Evolutionary conservation across 169 alveolate genomes (phyloP).

Genomic region (Theileria equi): DNA sequence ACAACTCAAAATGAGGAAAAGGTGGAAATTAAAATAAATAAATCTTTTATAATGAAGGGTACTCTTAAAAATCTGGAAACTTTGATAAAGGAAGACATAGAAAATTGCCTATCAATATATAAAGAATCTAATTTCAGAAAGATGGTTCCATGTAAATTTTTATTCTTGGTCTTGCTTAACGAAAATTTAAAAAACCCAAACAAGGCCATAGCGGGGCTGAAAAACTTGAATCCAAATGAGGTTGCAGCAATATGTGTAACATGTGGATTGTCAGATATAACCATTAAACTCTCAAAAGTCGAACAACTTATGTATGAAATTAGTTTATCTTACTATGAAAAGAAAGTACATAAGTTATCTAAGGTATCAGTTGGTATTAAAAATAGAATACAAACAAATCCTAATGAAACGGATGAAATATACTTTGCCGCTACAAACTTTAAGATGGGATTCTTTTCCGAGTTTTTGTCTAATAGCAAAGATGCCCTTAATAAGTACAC

Average conservation of each 20-base stretch:
- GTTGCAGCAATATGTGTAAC: slow-evolving; percentile 62
- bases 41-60: slow-evolving; percentile 12
- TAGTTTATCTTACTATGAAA: slow-evolving; percentile 49
- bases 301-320: slow-evolving; percentile 46
- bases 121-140: slow-evolving; percentile 1
- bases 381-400: background rate
- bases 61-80: slow-evolving; percentile 24
- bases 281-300: slow-evolving; percentile 28
- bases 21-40: background rate
- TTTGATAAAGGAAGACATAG: slow-evolving; percentile 52
- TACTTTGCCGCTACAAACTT: slow-evolving; percentile 18
- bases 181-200: slow-evolving; percentile 49
- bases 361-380: slow-evolving; percentile 22
- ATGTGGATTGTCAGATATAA: slow-evolving; percentile 39
- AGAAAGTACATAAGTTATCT: slow-evolving; percentile 19
- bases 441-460: slow-evolving; percentile 52
- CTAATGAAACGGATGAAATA: slow-evolving; percentile 25
- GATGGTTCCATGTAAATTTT: slow-evolving; percentile 36
- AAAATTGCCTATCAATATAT: slow-evolving; percentile 5
- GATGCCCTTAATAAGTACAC: slow-evolving; percentile 20
- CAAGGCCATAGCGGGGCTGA: slow-evolving; percentile 47
- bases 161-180: slow-evolving; percentile 29
- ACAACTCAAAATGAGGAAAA: background rate
- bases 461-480: slow-evolving; percentile 41
- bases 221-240: slow-evolving; percentile 43